phyloP scores from a whole-genome alignment of 768 basidiomycete genomes.

The Tylopilus vinaceipallidus region DNA sequence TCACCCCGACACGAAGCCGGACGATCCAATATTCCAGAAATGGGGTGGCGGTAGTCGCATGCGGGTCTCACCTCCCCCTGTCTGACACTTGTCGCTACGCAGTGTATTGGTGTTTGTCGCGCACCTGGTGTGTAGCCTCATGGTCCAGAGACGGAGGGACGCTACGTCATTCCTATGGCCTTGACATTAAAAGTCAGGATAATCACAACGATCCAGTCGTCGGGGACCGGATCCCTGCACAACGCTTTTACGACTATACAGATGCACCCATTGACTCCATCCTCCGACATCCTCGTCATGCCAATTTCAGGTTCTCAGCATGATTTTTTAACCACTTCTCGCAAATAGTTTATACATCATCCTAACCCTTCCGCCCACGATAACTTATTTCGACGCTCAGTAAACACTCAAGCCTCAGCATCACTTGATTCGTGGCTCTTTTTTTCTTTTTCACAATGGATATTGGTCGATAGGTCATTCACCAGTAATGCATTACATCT shows the following conservation, averaged over 20 bases:
- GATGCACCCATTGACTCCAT: neutral
- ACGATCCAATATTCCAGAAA: conserved; percentile 50
- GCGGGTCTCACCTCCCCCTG: conserved; percentile 15
- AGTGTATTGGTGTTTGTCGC: neutral
- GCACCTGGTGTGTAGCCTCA: neutral
- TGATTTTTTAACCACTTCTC: neutral
- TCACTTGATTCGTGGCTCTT: neutral
- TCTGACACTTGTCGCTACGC: conserved; percentile 11
- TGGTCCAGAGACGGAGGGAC: conserved; percentile 4
- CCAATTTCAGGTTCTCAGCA: neutral
- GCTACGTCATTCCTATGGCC: conserved; percentile 5
- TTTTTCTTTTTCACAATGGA: neutral
- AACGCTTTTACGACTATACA: neutral
- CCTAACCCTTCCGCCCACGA: conserved; percentile 2
- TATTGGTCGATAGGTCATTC: neutral
- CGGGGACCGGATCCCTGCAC: conserved; percentile 12
- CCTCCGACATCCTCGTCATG: neutral
- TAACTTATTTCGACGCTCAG: conserved; percentile 17
- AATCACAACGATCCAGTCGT: conserved; percentile 5
- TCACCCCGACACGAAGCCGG: conserved; percentile 77
- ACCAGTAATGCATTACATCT: neutral
- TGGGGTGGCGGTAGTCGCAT: conserved; percentile 27
- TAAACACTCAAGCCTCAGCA: conserved; percentile 5
- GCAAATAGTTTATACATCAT: conserved; percentile 26
- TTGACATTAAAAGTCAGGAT: conserved; percentile 12